Evolutionary conservation across 2,329 filamentous ascomycete species (phyloP).

Genomic region (Scedosporium minutisporum): DNA sequence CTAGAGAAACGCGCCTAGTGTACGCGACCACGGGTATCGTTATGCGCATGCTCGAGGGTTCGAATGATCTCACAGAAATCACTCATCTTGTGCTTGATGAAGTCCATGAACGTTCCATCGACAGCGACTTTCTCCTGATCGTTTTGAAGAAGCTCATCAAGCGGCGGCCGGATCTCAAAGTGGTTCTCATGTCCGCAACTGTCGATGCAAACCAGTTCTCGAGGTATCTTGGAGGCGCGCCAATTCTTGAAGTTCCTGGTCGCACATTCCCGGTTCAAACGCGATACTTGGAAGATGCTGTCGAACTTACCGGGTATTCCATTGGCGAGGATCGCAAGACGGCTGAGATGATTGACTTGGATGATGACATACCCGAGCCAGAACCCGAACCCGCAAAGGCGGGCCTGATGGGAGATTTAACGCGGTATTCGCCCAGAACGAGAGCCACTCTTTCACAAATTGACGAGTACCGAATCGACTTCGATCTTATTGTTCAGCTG

Average conservation of each 20-base stretch:
- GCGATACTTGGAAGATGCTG: conserved; percentile 81
- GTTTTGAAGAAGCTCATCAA: conserved; percentile 75
- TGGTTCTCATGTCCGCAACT: conserved; percentile 95
- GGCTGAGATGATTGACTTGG: conserved; percentile 42
- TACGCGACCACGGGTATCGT: conserved; percentile 90
- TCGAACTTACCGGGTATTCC: conserved; percentile 74
- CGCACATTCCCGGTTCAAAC: conserved; percentile 88
- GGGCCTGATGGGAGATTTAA: conserved; percentile 49
- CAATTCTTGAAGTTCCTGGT: conserved; percentile 82
- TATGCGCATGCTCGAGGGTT: conserved; percentile 92
- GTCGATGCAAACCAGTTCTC: conserved; percentile 91
- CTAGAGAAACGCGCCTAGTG: conserved; percentile 70
- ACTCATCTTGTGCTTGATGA: conserved; percentile 96
- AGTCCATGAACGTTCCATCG: conserved; percentile 91
- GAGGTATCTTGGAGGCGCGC: conserved; percentile 73
- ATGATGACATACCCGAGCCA: conserved; percentile 47
- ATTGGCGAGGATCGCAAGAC: conserved; percentile 34
- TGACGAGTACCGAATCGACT: conserved; percentile 88
- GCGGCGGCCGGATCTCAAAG: conserved; percentile 72
- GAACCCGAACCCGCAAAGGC: conserved; percentile 39
- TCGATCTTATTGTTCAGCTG: conserved; percentile 72
- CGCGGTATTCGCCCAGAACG: conserved; percentile 67
- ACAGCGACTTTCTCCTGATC: conserved; percentile 92
- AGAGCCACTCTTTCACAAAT: conserved; percentile 64
- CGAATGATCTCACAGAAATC: conserved; percentile 76